phyloP scores from a whole-genome alignment of 495 filamentous ascomycete species.

The Mycothermus thermophilus region DNA sequence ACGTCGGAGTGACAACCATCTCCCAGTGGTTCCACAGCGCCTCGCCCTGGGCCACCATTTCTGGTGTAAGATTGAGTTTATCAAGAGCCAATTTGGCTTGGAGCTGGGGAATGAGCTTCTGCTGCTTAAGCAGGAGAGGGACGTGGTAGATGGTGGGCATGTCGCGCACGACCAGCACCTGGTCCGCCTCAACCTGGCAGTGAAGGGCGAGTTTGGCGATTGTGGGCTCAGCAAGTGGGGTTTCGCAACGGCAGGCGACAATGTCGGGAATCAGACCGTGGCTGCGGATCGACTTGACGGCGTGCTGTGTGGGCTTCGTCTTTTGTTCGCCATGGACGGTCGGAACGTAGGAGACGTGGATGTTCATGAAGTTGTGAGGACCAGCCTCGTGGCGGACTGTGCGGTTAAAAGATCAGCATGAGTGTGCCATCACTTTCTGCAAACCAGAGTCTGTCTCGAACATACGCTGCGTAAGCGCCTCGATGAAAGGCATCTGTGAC shows the following conservation, averaged over 20 bases:
- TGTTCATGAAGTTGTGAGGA: constrained; percentile 71
- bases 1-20: constrained; percentile 38
- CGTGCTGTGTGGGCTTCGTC: constrained; percentile 91
- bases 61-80: constrained; percentile 28
- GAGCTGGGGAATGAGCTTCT: constrained; percentile 55
- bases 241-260: constrained; percentile 77
- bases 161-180: constrained; percentile 76
- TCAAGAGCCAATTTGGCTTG: constrained; percentile 46
- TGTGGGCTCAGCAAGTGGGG: constrained; percentile 54
- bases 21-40: constrained; percentile 62
- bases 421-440: too few species aligned
- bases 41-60: constrained; percentile 42
- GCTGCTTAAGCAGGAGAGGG: constrained; percentile 70
- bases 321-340: constrained; percentile 70
- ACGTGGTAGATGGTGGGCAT: constrained; percentile 85
- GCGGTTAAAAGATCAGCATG: too few species aligned
- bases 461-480: constrained; percentile 56
- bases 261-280: constrained; percentile 78
- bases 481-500: constrained; percentile 53
- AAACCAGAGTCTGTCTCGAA: too few species aligned
- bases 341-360: constrained; percentile 71
- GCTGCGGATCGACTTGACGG: constrained; percentile 67
- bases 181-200: constrained; percentile 67
- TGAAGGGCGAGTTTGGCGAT: constrained; percentile 77
- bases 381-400: constrained; percentile 26